Base-by-base conservation (phyloP, 2,329 filamentous ascomycete species). In the Aspergillus intermedius region DNA sequence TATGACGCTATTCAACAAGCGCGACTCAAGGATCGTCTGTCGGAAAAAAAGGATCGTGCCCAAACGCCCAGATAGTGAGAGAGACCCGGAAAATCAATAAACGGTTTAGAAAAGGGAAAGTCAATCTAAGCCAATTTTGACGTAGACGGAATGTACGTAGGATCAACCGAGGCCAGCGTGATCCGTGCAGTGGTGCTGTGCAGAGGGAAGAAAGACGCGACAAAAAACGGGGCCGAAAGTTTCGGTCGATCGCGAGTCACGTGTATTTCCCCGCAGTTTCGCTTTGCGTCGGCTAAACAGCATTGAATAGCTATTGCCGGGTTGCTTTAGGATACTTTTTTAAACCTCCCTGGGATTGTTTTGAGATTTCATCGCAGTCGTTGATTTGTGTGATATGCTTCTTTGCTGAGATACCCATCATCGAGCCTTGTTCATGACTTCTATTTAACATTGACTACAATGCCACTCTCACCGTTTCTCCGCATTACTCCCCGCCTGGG, bases 391-490 rank as follows among this genome's bases (percentile, higher is more conserved):
- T 30, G 25, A 30, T 23, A 21, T 42, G 32, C 46, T 42, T 13
- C 4, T 22, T 15, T 46, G 25, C 13, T 49, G 22, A 48, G 10
- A 25, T 41, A 12, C 15, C 32, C 21, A 28, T 39, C 21, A 17
- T 13, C 34, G 28, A 41, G 25, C 22, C 25, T 45, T 45, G 21
- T 37, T 23, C 10, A 23, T 15, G 10, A 13, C 21, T 21, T 41
- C 17, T 30, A 21, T 15, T 12, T 19, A 17, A 17, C 32, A 23
- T 45, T 9, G 8, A 12, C 9, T 21, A 53, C 55, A 54, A 69
- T 70, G 67, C 58, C 66, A 40, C 57, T 69, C 48, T 66, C 66
- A 40, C 61, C 66, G 32, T 57, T 69, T 67, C 67, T 69, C 67
- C 66, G 66, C 65, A 69, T 65, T 50, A 58, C 62, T 48, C 59